Evolutionary conservation across 768 basidiomycete genomes (phyloP).

Genomic region (Dictyophora rubrovolvata): DNA sequence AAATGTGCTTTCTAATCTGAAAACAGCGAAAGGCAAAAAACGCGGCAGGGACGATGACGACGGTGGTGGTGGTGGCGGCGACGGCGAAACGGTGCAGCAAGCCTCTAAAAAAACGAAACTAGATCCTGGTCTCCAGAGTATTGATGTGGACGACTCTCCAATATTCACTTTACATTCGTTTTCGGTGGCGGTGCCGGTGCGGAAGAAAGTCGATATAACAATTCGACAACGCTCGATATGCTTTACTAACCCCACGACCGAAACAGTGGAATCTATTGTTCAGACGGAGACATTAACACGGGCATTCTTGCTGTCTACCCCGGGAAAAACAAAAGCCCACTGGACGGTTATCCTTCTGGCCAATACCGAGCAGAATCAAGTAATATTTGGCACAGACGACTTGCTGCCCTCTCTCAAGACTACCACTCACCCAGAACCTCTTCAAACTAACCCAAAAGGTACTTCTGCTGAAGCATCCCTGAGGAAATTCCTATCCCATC

Average conservation of each 20-base stretch:
- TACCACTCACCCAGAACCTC: conserved; percentile 25
- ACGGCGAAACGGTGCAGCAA: background rate
- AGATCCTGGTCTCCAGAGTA: background rate
- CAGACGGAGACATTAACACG: conserved; percentile 42
- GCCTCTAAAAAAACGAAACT: conserved; percentile 13
- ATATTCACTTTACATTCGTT: conserved; percentile 52
- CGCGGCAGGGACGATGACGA: conserved; percentile 17
- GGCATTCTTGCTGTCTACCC: conserved; percentile 64
- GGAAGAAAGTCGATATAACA: conserved; percentile 65
- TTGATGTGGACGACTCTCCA: conserved; percentile 29
- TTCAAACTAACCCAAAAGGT: conserved; percentile 34
- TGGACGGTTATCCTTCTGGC: conserved; percentile 63
- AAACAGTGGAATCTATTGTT: conserved; percentile 38
- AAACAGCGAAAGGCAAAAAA: conserved; percentile 14
- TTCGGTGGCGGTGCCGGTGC: conserved; percentile 62
- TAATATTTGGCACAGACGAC: conserved; percentile 68
- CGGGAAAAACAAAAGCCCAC: conserved; percentile 60
- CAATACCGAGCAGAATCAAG: conserved; percentile 35
- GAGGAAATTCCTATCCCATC: conserved; percentile 40
- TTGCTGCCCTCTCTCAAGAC: conserved; percentile 36
- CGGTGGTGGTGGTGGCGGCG: conserved; percentile 15
- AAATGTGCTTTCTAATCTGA: conserved; percentile 14
- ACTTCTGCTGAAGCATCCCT: conserved; percentile 40
- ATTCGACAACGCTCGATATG: conserved; percentile 41
- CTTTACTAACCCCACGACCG: conserved; percentile 41